Evolutionary conservation across 2,329 filamentous ascomycete genomes (phyloP).

Genomic region (Ascochyta rabiei): DNA sequence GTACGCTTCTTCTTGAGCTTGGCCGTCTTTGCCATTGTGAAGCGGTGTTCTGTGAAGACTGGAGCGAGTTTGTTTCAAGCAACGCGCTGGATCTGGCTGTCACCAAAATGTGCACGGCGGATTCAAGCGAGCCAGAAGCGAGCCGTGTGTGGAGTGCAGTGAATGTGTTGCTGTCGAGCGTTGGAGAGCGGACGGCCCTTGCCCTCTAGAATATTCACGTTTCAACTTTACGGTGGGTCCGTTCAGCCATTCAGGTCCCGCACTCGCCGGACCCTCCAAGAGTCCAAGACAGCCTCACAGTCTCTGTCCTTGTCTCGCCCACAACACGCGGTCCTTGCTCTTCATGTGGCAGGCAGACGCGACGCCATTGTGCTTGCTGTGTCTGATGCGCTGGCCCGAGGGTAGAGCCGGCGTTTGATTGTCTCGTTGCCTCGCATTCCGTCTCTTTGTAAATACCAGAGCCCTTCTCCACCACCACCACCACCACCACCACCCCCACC

Average conservation of each 20-base stretch:
- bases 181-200: not conserved
- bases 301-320: constrained; percentile 16
- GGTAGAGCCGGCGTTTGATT: constrained; percentile 30
- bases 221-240: constrained; percentile 10
- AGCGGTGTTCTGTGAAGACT: not conserved
- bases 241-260: constrained; percentile 7
- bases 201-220: constrained; percentile 2
- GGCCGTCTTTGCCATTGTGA: constrained; percentile 53
- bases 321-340: constrained; percentile 16
- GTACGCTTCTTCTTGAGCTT: constrained; percentile 55
- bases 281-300: constrained; percentile 9
- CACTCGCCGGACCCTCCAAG: constrained; percentile 4
- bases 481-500: constrained; percentile 5
- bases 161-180: not conserved
- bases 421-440: constrained; percentile 17
- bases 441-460: constrained; percentile 9
- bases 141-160: not conserved
- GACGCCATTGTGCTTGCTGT: constrained; percentile 36
- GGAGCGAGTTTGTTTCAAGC: not conserved
- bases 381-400: constrained; percentile 42
- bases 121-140: not conserved
- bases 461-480: constrained; percentile 13
- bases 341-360: constrained; percentile 45
- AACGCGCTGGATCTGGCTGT: too few relatives aligned
- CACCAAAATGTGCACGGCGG: not conserved